phyloP scores from a whole-genome alignment of 495 filamentous ascomycete genomes.

The Elaphomyces granulatus region DNA sequence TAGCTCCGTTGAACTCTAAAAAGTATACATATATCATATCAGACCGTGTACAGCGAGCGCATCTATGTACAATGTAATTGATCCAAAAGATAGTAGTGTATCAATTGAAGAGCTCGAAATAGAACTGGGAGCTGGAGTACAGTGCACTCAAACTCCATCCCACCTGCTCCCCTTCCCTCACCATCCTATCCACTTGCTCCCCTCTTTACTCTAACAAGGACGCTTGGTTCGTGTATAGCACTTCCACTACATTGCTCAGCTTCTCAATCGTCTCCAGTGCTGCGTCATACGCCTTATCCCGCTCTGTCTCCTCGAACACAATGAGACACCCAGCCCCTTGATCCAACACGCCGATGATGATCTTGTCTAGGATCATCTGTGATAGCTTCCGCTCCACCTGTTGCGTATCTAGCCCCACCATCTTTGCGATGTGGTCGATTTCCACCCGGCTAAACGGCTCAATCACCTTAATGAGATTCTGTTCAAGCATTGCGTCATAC shows the following conservation, averaged over 20 bases:
- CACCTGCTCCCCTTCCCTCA: no score
- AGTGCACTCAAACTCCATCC: no score
- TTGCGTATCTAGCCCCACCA: conserved; percentile 89
- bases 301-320: conserved; percentile 86
- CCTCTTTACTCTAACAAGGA: conserved; percentile 68
- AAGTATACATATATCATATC: no score
- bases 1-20: no score
- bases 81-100: background rate
- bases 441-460: conserved; percentile 96
- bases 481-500: conserved; percentile 97
- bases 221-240: conserved; percentile 93
- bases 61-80: no score
- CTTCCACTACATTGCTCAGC: conserved; percentile 93
- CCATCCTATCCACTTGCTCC: no score
- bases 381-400: conserved; percentile 96
- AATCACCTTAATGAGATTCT: conserved; percentile 98
- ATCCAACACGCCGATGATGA: conserved; percentile 93
- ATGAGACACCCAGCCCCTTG: conserved; percentile 96
- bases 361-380: conserved; percentile 98
- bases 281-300: conserved; percentile 87
- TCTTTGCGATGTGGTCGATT: conserved; percentile 90
- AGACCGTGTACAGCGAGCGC: no score
- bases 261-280: conserved; percentile 93
- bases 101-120: background rate
- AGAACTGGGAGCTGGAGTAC: no score